A percentile compares a stretch with the other conserved stretches of the same genome.
Evolutionary conservation across 2,329 filamentous ascomycete species (phyloP).

Genomic region (Herpotrichia juniperi): DNA sequence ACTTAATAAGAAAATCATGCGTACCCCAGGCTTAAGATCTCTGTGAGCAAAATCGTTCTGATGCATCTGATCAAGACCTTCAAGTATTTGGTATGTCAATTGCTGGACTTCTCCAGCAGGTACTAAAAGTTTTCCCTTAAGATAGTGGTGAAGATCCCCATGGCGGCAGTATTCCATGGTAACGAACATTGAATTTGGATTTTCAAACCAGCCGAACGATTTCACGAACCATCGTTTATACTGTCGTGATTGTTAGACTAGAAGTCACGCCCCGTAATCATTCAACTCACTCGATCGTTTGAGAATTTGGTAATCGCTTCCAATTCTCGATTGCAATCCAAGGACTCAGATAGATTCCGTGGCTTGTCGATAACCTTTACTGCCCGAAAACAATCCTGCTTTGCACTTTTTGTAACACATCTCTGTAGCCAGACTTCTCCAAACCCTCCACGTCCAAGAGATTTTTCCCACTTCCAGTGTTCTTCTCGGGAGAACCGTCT

Average conservation of each 20-base stretch:
- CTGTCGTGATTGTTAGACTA: slow-evolving; percentile 9
- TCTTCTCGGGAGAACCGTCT: slow-evolving; percentile 9
- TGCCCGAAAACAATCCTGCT: slow-evolving; percentile 10
- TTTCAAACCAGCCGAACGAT: slow-evolving; percentile 47
- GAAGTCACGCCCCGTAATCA: neutral
- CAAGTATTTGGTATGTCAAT: slow-evolving; percentile 39
- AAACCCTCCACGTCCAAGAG: slow-evolving; percentile 14
- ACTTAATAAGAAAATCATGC: neutral
- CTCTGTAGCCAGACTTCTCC: slow-evolving; percentile 15
- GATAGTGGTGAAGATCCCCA: slow-evolving; percentile 43
- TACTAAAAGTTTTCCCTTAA: slow-evolving; percentile 14
- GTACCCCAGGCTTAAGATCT: slow-evolving; percentile 47
- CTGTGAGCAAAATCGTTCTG: slow-evolving; percentile 42
- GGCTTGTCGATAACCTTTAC: slow-evolving; percentile 21
- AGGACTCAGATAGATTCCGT: neutral
- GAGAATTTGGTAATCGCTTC: slow-evolving; percentile 32
- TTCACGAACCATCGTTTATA: slow-evolving; percentile 31
- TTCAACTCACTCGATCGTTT: slow-evolving; percentile 8
- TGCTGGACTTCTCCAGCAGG: slow-evolving; percentile 32
- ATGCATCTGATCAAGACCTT: slow-evolving; percentile 46
- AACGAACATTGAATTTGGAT: slow-evolving; percentile 34
- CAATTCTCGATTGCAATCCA: slow-evolving; percentile 25
- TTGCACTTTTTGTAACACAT: slow-evolving; percentile 3
- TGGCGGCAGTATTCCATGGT: slow-evolving; percentile 47
- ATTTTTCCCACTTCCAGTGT: slow-evolving; percentile 10